Conservation (phyloP, 352 stramenopile species). For the Thraustotheca clavata region DNA sequence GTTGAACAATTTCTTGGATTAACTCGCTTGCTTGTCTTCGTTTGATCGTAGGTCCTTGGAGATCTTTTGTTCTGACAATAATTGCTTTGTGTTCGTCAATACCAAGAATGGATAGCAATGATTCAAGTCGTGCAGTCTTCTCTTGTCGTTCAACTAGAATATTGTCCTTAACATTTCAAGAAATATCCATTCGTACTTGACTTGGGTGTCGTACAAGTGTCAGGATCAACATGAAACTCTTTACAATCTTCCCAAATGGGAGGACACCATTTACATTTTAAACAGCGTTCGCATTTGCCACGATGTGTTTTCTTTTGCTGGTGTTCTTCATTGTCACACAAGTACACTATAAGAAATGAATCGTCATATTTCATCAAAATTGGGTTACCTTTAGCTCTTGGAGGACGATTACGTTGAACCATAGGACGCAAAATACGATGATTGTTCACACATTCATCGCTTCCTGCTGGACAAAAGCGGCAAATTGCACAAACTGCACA, state of each 20-base stretch:
- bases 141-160: conserved; percentile 1
- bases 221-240: conserved; percentile 5
- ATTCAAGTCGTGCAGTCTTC: neutral
- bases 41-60: neutral
- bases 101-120: neutral
- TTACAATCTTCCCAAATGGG: neutral
- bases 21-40: neutral
- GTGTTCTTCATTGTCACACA: conserved; percentile 4
- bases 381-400: neutral
- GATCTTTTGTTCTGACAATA: neutral
- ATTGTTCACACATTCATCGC: neutral
- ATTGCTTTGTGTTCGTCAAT: neutral
- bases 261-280: conserved; percentile 3
- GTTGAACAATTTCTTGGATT: neutral
- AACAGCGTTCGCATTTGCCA: neutral
- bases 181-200: neutral
- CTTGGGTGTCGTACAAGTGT: neutral
- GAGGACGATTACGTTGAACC: neutral
- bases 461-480: neutral
- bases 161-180: too few species aligned
- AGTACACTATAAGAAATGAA: neutral
- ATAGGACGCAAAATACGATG: conserved; percentile 1
- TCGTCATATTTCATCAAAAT: neutral
- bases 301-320: conserved; percentile 4
- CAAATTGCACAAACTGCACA: conserved; percentile 2